Evolutionary conservation across 495 filamentous ascomycete species (phyloP).

Genomic region (Jackrogersella multiformis): DNA sequence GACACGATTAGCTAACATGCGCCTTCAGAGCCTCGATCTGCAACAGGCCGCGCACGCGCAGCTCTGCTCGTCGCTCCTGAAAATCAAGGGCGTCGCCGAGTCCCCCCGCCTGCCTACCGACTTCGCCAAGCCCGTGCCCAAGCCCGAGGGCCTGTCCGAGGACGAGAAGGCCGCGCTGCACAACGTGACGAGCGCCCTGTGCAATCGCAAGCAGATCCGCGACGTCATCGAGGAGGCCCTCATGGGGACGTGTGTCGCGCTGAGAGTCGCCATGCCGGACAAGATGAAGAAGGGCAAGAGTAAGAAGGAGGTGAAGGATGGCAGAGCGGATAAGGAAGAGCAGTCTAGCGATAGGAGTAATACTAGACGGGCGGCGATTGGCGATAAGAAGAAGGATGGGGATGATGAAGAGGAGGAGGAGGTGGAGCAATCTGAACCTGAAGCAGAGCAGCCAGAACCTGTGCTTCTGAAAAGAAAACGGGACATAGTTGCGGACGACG

Average conservation of each 20-base stretch:
- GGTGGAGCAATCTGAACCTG: constrained; percentile 4
- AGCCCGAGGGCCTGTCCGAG: constrained; percentile 55
- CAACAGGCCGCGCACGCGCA: constrained; percentile 70
- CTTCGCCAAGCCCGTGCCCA: constrained; percentile 58
- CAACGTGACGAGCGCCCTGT: constrained; percentile 85
- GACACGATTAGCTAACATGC: background rate
- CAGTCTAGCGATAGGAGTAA: constrained; percentile 27
- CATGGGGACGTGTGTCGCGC: constrained; percentile 65
- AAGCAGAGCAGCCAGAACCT: constrained; percentile 19
- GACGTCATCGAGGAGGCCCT: constrained; percentile 70
- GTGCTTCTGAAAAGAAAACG: constrained; percentile 34
- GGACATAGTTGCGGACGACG: constrained; percentile 21
- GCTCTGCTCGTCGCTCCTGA: constrained; percentile 77
- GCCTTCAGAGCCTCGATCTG: constrained; percentile 67
- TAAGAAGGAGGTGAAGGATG: constrained; percentile 36
- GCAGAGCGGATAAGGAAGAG: constrained; percentile 35
- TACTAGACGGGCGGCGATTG: constrained; percentile 16
- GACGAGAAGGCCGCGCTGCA: constrained; percentile 58
- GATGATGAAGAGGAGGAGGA: constrained; percentile 30
- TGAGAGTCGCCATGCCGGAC: constrained; percentile 65
- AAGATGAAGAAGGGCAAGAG: constrained; percentile 48
- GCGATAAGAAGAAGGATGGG: constrained; percentile 26
- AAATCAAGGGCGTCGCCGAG: constrained; percentile 73
- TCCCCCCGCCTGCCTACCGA: constrained; percentile 58
- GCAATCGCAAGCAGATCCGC: constrained; percentile 77